phyloP scores from a whole-genome alignment of 176 grass and related monocot species.

The Carex cristatella region DNA sequence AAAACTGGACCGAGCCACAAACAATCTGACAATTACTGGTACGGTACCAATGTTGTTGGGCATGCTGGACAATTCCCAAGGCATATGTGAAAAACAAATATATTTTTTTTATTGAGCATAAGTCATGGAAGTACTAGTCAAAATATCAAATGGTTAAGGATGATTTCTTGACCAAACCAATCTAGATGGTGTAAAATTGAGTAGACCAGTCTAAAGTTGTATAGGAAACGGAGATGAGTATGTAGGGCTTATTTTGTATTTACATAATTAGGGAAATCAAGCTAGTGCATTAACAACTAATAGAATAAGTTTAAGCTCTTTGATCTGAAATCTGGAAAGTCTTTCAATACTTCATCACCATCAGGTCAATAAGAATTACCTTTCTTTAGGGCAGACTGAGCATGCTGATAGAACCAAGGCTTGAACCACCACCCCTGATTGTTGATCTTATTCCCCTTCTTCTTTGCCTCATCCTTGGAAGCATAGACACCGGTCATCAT shows the following conservation, averaged over 20 bases:
- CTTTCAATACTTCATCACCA: neutral
- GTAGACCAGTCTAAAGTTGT: neutral
- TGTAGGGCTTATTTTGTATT: neutral
- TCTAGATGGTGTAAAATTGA: neutral
- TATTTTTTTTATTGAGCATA: neutral
- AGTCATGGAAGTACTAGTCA: neutral
- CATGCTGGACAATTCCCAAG: neutral
- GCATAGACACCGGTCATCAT: conserved; percentile 93
- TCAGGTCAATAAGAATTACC: conserved; percentile 14
- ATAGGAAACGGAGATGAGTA: neutral
- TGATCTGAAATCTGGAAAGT: neutral
- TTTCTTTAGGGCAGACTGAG: conserved; percentile 65
- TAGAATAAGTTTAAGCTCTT: neutral
- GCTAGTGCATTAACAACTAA: neutral
- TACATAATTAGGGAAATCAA: neutral
- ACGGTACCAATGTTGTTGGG: neutral
- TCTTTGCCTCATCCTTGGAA: conserved; percentile 92
- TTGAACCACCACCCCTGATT: conserved; percentile 90
- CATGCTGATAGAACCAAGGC: conserved; percentile 93
- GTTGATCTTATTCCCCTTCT: conserved; percentile 92
- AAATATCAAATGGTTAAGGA: neutral
- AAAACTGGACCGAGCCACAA: neutral
- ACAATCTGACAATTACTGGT: neutral
- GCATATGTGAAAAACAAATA: neutral
- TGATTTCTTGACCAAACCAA: neutral